A percentile compares a stretch with the other conserved stretches of the same genome.
These are phyloP conservation scores for Polyplosphaeria fusca DNA, from an alignment of 495 filamentous ascomycete species.

Conservation along the genomic window DNA sequence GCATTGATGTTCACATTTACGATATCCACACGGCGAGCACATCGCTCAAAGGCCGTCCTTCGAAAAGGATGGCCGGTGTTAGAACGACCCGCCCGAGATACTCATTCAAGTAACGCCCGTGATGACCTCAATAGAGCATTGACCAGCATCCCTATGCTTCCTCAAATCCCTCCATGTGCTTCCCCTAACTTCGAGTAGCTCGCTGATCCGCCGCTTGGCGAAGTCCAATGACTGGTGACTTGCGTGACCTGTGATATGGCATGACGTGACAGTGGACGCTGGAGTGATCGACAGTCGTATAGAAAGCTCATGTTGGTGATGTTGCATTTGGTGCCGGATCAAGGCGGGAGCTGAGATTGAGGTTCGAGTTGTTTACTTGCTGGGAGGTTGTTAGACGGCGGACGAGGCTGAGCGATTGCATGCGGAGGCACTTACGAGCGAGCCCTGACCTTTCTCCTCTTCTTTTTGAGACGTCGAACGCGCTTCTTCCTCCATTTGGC, in stretches of 20 bases:
- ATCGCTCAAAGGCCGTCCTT: conserved; percentile 27
- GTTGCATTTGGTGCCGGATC: conserved; percentile 4
- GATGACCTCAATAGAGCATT: conserved; percentile 29
- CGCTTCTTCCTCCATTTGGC: conserved; percentile 99
- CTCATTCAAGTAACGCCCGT: conserved; percentile 24
- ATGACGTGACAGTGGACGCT: conserved; percentile 14
- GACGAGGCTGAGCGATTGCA: background rate
- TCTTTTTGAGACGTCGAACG: conserved; percentile 94
- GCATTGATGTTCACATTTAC: conserved; percentile 15
- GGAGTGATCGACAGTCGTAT: conserved; percentile 8
- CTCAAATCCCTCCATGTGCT: conserved; percentile 5
- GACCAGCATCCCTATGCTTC: conserved; percentile 25
- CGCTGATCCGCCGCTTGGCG: conserved; percentile 6
- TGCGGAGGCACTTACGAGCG: conserved; percentile 63
- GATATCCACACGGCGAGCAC: conserved; percentile 27
- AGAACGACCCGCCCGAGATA: conserved; percentile 24
- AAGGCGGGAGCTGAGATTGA: conserved; percentile 33
- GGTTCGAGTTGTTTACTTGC: conserved; percentile 45
- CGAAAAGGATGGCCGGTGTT: conserved; percentile 39
- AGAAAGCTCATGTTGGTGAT: conserved; percentile 5
- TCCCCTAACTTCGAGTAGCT: conserved; percentile 12
- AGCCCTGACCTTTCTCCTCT: conserved; percentile 98
- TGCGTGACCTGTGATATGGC: no score
- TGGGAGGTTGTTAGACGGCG: conserved; percentile 25
- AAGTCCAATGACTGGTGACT: conserved; percentile 1